phyloP scores from a whole-genome alignment of 2,329 filamentous ascomycete genomes.

The Nothopassalora personata region DNA sequence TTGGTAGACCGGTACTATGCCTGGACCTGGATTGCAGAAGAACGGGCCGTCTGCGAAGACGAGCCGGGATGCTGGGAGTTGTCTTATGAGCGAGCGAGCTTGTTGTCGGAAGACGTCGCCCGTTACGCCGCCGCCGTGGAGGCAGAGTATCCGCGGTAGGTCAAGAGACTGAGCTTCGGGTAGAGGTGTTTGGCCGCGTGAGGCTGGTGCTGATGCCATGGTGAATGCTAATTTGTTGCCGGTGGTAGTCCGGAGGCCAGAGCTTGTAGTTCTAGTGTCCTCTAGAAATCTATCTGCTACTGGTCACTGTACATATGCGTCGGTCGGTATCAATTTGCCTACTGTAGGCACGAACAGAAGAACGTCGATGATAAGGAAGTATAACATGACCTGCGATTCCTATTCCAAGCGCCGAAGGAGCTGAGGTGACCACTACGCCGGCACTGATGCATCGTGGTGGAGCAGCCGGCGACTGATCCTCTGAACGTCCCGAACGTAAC shows the following conservation, averaged over 20 bases:
- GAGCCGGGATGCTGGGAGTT: constrained; percentile 60
- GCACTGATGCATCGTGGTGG: background rate
- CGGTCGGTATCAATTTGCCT: background rate
- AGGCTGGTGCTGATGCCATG: background rate
- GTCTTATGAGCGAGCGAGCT: constrained; percentile 51
- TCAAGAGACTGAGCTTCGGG: constrained; percentile 16
- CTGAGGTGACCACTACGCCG: background rate
- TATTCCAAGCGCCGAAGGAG: background rate
- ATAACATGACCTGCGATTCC: background rate
- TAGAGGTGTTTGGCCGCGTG: constrained; percentile 1
- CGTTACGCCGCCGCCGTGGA: constrained; percentile 75
- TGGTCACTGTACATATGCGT: too few relatives aligned
- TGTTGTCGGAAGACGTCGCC: constrained; percentile 64
- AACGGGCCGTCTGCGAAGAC: constrained; percentile 69
- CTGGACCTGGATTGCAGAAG: constrained; percentile 55
- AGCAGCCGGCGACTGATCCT: background rate
- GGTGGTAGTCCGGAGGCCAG: background rate
- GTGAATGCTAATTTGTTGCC: background rate
- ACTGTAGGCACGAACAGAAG: background rate
- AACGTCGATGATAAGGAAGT: background rate
- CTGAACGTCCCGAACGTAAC: background rate
- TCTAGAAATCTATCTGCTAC: too few relatives aligned
- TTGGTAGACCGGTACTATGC: constrained; percentile 60
- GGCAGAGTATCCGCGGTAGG: constrained; percentile 65
- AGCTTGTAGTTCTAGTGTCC: too few relatives aligned